Conservation (phyloP, 1,284 basidiomycete species). For the Ganoderma lingzhi region DNA sequence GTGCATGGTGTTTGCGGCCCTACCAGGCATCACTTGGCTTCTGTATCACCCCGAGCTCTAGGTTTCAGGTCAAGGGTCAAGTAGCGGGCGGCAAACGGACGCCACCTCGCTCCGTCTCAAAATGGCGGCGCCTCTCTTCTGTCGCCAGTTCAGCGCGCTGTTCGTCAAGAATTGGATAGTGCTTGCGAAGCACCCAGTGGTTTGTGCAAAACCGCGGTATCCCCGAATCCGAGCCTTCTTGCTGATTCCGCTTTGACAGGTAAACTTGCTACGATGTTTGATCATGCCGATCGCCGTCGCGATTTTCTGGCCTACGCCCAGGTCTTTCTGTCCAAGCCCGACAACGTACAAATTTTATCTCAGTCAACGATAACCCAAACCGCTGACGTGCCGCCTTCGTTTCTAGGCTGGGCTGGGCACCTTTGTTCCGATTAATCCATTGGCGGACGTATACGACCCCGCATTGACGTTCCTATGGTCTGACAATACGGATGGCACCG, state of each 20-base stretch:
- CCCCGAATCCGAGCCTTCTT: background rate
- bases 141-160: slow-evolving; percentile 68
- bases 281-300: slow-evolving; percentile 77
- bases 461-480: slow-evolving; percentile 67
- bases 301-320: slow-evolving; percentile 73
- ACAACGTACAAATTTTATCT: slow-evolving; percentile 54
- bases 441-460: slow-evolving; percentile 59
- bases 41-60: background rate
- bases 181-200: slow-evolving; percentile 67
- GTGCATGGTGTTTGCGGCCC: background rate
- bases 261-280: slow-evolving; percentile 74
- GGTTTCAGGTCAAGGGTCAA: background rate
- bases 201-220: slow-evolving; percentile 35
- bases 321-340: slow-evolving; percentile 60
- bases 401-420: slow-evolving; percentile 69
- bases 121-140: slow-evolving; percentile 50
- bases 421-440: slow-evolving; percentile 55
- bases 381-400: background rate
- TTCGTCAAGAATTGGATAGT: slow-evolving; percentile 83
- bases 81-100: background rate
- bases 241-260: slow-evolving; percentile 42
- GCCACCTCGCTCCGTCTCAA: background rate
- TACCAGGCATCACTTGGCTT: background rate
- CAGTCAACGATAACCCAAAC: background rate
- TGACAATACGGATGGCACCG: slow-evolving; percentile 62